These are phyloP conservation scores for Diaporthe capsici DNA, from an alignment of 2,329 filamentous ascomycete genomes.

Conservation along the genomic window DNA sequence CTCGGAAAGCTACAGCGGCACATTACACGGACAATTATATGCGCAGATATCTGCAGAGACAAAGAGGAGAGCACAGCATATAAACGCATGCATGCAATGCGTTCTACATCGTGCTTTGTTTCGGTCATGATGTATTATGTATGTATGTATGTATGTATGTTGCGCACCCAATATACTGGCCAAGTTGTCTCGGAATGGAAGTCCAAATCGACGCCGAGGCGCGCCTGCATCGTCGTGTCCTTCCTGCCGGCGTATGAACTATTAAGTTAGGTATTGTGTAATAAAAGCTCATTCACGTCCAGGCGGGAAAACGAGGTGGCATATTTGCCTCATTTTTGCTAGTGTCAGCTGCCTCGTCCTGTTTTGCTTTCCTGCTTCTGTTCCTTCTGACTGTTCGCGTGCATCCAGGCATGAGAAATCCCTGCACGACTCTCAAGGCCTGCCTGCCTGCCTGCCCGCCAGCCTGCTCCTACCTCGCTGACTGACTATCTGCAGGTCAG, in stretches of 20 bases:
- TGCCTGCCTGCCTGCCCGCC: neutral
- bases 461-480: slow-evolving; percentile 1
- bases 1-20: neutral
- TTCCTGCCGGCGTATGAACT: neutral
- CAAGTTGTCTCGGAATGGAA: neutral
- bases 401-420: neutral
- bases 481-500: slow-evolving; percentile 21
- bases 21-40: slow-evolving; percentile 1
- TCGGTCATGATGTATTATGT: neutral
- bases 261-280: neutral
- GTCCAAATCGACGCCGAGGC: neutral
- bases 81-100: neutral
- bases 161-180: neutral
- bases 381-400: slow-evolving; percentile 20
- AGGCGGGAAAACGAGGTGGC: neutral
- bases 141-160: neutral
- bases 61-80: neutral
- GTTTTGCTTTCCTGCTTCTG: slow-evolving; percentile 27
- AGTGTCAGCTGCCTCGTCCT: slow-evolving; percentile 22
- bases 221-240: neutral
- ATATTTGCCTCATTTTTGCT: slow-evolving; percentile 16
- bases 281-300: neutral
- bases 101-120: neutral
- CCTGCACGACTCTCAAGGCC: neutral
- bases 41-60: neutral